phyloP scores from a whole-genome alignment of 2,329 filamentous ascomycete genomes.

The Stylonectria norvegica region DNA sequence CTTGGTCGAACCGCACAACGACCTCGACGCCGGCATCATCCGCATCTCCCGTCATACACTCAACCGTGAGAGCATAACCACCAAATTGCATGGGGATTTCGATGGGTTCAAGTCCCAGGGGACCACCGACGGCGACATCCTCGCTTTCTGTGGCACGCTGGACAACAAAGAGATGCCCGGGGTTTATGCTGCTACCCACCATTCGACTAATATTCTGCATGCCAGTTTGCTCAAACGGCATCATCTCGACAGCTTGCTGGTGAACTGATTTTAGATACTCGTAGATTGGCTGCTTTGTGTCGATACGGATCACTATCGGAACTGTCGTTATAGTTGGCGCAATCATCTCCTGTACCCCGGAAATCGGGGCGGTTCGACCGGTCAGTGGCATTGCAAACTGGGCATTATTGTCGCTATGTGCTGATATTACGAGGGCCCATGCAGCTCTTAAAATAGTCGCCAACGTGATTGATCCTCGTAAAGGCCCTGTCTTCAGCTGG shows the following conservation, averaged over 20 bases:
- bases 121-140: no score
- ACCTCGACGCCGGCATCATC: no score
- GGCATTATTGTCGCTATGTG: slow-evolving; percentile 42
- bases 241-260: slow-evolving; percentile 11
- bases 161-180: slow-evolving; percentile 11
- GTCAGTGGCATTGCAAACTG: slow-evolving; percentile 42
- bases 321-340: slow-evolving; percentile 35
- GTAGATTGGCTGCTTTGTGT: slow-evolving; percentile 28
- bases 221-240: slow-evolving; percentile 16
- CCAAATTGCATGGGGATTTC: no score
- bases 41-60: no score
- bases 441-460: slow-evolving; percentile 38
- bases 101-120: no score
- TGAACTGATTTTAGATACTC: slow-evolving; percentile 39
- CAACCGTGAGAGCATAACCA: no score
- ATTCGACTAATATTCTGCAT: slow-evolving; percentile 17
- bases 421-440: slow-evolving; percentile 47
- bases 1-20: no score
- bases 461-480: no score
- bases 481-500: no score
- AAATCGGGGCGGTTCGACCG: slow-evolving; percentile 30
- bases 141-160: slow-evolving; percentile 16
- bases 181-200: slow-evolving; percentile 8
- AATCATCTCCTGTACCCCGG: slow-evolving; percentile 16
- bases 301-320: slow-evolving; percentile 19